These are phyloP conservation scores for Boletus mariae DNA, from an alignment of 1,284 basidiomycete genomes.

Conservation along the genomic window DNA sequence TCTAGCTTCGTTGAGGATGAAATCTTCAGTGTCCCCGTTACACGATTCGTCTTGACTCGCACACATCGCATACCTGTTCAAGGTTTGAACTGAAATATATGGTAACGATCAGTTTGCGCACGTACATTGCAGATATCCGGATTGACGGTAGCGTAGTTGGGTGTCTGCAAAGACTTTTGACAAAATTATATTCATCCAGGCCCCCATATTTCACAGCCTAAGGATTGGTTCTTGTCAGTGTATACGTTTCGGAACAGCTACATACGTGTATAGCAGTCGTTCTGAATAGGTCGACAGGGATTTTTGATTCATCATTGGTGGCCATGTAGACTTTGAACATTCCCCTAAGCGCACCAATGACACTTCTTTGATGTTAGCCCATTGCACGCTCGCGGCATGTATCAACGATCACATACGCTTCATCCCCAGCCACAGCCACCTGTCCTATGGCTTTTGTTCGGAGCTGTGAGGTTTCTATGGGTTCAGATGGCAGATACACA, in stretches of 20 bases:
- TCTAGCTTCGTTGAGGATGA: conserved; percentile 46
- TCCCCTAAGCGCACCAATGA: conserved; percentile 67
- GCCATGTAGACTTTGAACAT: conserved; percentile 75
- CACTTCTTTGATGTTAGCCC: conserved; percentile 39
- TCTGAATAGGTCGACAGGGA: conserved; percentile 74
- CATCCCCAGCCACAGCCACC: conserved; percentile 62
- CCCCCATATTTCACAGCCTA: conserved; percentile 76
- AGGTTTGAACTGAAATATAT: conserved; percentile 2
- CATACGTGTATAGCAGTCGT: conserved; percentile 51
- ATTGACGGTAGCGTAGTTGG: conserved; percentile 69
- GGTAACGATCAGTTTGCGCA: conserved; percentile 3
- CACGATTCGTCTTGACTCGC: conserved; percentile 36
- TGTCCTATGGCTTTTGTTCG: conserved; percentile 74
- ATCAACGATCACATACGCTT: conserved; percentile 38
- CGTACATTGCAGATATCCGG: conserved; percentile 67
- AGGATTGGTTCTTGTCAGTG: conserved; percentile 13
- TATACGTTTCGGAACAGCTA: not conserved
- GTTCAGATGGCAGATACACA: conserved; percentile 68
- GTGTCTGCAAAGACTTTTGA: conserved; percentile 68
- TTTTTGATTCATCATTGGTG: conserved; percentile 73
- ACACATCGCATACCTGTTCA: conserved; percentile 32
- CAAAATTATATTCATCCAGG: conserved; percentile 71
- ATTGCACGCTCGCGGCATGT: not conserved
- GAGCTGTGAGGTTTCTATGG: conserved; percentile 70
- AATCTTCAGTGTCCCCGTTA: conserved; percentile 46